Evolutionary conservation across 495 filamentous ascomycete genomes (phyloP), one percentile per base, ranked within the genome.

Genomic region (Chlorociboria aeruginascens): DNA sequence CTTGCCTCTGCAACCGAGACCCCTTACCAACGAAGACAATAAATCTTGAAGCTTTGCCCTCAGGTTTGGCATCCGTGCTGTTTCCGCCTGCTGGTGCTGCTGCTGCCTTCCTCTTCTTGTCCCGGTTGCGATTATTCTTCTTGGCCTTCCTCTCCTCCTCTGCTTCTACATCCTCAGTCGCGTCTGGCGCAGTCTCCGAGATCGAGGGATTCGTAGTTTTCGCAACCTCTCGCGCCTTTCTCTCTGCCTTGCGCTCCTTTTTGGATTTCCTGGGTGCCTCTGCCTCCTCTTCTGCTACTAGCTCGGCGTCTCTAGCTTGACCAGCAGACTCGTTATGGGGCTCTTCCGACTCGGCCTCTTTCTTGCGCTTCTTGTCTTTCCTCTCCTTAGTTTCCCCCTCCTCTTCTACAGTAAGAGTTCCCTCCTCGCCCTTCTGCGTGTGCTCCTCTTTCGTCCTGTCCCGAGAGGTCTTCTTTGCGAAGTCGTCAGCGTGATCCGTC

Each of bases 1-100:
- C 33, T 12, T 44, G 16, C 29, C 29, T 41, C 46, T 37, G 28
- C 14, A 58, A 42, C 16, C n/a, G 29, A 9, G 36, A 39, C 17
- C 46, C 17, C 46, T 11, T 56, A 56, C 66, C 82, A 49, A 94
- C 75, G 68, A 95, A 94, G 62, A 80, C 78, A 50, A 93, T 89
- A 70, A 93, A 93, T 49, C 87, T 76, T 20, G 69, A 56, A 44
- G 12, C 31, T 3, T 44, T 16, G 13, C 16, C 25, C 9, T 51
- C 38, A 3, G 20, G 25, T 17, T 52, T 32, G 16, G 41, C 51
- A 28, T 14, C 16, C 13, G 20, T 35, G n/a, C 13, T 32, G 10
- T 48, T 33, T 12, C 4, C 37, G 7, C 40, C 46, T 3, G 32
- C 38, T 7, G 60, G 54, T 13, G 56, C 54, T 28, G 53, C 54